A percentile compares a stretch with the other conserved stretches of the same genome.
phyloP scores from a whole-genome alignment of 2,329 filamentous ascomycete species.

The Chaetomiaceae sp. region DNA sequence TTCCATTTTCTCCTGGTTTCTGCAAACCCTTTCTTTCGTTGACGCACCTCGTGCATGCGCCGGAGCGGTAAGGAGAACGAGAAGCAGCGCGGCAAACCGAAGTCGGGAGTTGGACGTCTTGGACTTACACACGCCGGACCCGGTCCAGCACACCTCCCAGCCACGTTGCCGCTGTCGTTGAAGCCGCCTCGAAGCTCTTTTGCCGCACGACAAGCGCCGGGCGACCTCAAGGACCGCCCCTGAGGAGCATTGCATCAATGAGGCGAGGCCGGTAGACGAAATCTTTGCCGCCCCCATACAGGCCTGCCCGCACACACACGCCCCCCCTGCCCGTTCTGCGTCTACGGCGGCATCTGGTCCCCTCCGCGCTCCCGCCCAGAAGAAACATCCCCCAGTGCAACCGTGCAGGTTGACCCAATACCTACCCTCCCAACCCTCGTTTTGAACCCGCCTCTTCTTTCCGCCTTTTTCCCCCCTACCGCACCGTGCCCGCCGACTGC shows the following conservation, averaged over 20 bases:
- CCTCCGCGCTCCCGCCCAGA: constrained; percentile 9
- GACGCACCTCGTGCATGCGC: constrained; percentile 15
- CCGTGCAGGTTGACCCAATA: constrained; percentile 24
- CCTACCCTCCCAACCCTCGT: constrained; percentile 20
- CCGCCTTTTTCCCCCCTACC: constrained; percentile 16
- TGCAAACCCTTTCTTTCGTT: constrained; percentile 10
- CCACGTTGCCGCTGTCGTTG: constrained; percentile 4
- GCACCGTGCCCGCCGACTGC: constrained; percentile 8
- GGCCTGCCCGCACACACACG: constrained; percentile 18
- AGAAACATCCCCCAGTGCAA: constrained; percentile 20
- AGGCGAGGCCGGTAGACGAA: constrained; percentile 25
- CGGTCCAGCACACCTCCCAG: not conserved
- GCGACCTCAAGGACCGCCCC: constrained; percentile 15
- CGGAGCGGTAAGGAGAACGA: constrained; percentile 6
- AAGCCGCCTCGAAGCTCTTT: constrained; percentile 15
- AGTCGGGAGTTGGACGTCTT: constrained; percentile 5
- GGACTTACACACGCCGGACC: constrained; percentile 1
- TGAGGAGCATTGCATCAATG: constrained; percentile 19
- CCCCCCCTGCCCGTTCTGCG: constrained; percentile 26
- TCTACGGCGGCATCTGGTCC: constrained; percentile 27
- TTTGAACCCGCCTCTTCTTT: constrained; percentile 24
- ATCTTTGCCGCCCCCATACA: constrained; percentile 33
- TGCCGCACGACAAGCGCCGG: constrained; percentile 37
- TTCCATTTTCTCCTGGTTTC: constrained; percentile 16
- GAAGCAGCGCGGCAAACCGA: constrained; percentile 5